Base-by-base conservation (phyloP, 2,329 filamentous ascomycete genomes). In the Blumeriella jaapii region DNA sequence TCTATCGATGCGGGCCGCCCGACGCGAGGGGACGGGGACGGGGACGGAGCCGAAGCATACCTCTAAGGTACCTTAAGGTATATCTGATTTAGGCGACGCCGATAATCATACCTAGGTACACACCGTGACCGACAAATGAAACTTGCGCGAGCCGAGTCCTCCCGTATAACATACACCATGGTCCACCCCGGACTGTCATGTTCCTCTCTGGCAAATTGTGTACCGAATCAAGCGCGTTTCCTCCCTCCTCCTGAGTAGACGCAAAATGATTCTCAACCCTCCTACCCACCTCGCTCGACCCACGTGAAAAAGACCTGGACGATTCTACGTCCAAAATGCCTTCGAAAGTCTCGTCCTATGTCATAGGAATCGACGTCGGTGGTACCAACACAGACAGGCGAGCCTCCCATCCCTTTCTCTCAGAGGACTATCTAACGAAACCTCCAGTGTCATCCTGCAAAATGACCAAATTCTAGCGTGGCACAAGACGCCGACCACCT, bases 361-460 rank as follows among this genome's bases (percentile, higher is more conserved):
- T 53, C 4, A 52, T 54, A 26, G 52, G 52, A 12, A 50, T 74
- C 2, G 72, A 77, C 45, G 64, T 77, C 17, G 72, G 73, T 6
- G 72, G 72, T 11, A 77, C 73, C 0, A 77, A 71, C 0, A 71
- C 70, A 3, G 72, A 50, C 31, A 38, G 47, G 43, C 44, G 16
- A 37, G 32, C 5, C 28, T n/a, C 13, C 11, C 15, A 3, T 23
- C 6, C 10, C 4, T 26, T 6, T 20, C 11, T 23, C 12, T 11
- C 8, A 15, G 22, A 10, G 13, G 7, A 6, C 13, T 30, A 26
- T 32, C 35, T 13, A 38, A 20, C 14, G 11, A 28, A 2, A n/a
- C n/a, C 22, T 13, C 12, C 18, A 45, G 42, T 36, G 42, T 45
- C n/a, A 42, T 52, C 16, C 37, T 54, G 10, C 50, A 51, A 25